These are phyloP conservation scores for Xylaria hypoxylon DNA, from an alignment of 2,329 filamentous ascomycete genomes.

Conservation along the genomic window DNA sequence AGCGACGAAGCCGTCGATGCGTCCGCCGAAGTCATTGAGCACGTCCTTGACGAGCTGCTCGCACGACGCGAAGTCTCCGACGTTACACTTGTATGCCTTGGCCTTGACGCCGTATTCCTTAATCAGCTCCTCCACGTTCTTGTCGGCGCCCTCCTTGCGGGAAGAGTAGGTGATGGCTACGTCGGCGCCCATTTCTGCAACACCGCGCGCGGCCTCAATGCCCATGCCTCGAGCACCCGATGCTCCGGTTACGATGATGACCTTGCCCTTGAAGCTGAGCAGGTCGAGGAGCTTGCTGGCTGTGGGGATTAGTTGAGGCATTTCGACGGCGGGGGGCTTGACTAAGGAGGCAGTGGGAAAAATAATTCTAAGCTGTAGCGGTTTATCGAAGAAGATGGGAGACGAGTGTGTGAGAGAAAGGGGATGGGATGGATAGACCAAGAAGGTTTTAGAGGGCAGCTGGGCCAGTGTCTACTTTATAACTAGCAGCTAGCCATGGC, in stretches of 20 bases:
- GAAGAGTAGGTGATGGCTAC: constrained; percentile 79
- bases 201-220: constrained; percentile 74
- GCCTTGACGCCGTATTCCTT: constrained; percentile 76
- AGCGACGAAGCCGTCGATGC: constrained; percentile 79
- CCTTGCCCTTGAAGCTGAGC: constrained; percentile 79
- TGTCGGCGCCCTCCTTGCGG: constrained; percentile 73
- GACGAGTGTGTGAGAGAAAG: neutral
- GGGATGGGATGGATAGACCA: neutral
- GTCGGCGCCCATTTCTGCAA: constrained; percentile 77
- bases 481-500: constrained; percentile 8
- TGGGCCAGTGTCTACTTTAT: constrained; percentile 29
- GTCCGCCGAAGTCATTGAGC: constrained; percentile 77
- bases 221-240: constrained; percentile 78
- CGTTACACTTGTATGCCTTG: constrained; percentile 70
- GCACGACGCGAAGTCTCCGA: constrained; percentile 64
- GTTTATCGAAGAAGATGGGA: neutral
- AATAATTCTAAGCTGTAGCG: neutral
- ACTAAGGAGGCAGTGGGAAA: constrained; percentile 3
- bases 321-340: constrained; percentile 49
- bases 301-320: constrained; percentile 69
- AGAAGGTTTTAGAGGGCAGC: neutral
- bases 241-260: constrained; percentile 76
- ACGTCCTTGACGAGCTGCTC: constrained; percentile 70
- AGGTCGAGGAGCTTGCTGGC: constrained; percentile 71
- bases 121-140: constrained; percentile 73